phyloP scores from a whole-genome alignment of 805 yeast species.

The Clavispora carvajalis region DNA sequence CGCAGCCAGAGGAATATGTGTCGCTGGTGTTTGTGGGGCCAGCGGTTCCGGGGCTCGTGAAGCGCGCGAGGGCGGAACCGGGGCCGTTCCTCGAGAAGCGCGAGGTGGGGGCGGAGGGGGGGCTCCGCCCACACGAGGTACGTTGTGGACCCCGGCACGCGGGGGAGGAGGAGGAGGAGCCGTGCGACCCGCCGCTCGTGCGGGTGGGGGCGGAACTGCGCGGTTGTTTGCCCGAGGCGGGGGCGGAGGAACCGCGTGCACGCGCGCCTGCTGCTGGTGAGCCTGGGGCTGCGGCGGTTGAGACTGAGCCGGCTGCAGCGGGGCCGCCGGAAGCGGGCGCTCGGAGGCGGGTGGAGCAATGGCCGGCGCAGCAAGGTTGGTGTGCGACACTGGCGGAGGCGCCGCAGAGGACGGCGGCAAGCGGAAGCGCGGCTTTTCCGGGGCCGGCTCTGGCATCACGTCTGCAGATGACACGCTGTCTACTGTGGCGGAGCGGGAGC shows the following conservation, averaged over 20 bases:
- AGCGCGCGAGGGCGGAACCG: not conserved
- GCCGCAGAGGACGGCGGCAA: conserved; percentile 31
- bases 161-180: conserved; percentile 15
- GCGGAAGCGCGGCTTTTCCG: conserved; percentile 23
- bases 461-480: conserved; percentile 4
- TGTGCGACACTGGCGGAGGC: conserved; percentile 22
- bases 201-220: conserved; percentile 14
- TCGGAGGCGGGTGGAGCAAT: no score
- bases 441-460: not conserved
- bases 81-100: conserved; percentile 2
- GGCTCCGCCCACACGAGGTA: conserved; percentile 4
- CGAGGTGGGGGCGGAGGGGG: conserved; percentile 9
- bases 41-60: conserved; percentile 2
- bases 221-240: conserved; percentile 8
- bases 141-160: not conserved
- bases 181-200: conserved; percentile 14
- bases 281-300: conserved; percentile 1
- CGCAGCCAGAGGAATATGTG: conserved; percentile 5
- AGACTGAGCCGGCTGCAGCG: conserved; percentile 6
- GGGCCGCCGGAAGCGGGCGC: not conserved
- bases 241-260: not conserved
- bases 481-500: not conserved
- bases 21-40: no score
- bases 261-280: conserved; percentile 2
- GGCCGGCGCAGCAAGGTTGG: conserved; percentile 7